Evolutionary conservation across 768 basidiomycete species (phyloP), one percentile per base, ranked within the genome.

Genomic region (Lyophyllum shimeji): DNA sequence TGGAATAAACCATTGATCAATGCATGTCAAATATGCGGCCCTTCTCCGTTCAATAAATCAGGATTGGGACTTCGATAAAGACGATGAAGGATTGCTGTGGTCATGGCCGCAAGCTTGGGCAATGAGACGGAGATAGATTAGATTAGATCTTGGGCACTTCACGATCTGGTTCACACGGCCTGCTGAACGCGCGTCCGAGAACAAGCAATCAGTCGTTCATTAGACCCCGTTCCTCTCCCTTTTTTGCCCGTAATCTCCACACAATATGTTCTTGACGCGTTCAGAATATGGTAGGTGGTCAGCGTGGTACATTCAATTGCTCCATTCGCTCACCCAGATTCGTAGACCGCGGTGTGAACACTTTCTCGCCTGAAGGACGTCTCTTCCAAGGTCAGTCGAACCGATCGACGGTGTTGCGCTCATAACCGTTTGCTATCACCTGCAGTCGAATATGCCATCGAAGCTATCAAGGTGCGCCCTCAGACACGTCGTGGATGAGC

Each of bases 281-380:
- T 95, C 93, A 78, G 93, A 95, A 81, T 95, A 94, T 74, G 93
- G 93, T 91, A 62, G 48, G 75, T 57, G 27, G 15, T 27, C n/a
- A 39, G 44, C 55, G 45, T 70, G 49, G 29, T 34, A 34, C 39
- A 21, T 34, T 3, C 0, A 11, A n/a, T 20, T 2, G 4, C 54
- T 1, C 4, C 12, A 20, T 33, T 23, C 1, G 23, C 9, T 51
- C 11, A 58, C 23, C 4, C 54, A 46, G 25, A 24, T 50, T 52
- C 49, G 37, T 63, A 93, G 95, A 98, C 74, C 89, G 95, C 66
- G 95, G 95, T 79, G 95, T 98, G 54, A 98, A 97, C 79, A 98
- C 96, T 61, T 98, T 98, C 80, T 98, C 96, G 17, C 96, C 96
- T 9, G 96, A 98, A 74, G 95, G 96, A 43, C 95, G 96, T 68